Conservation (phyloP, 495 filamentous ascomycete species). For the Immersiella caudata region DNA sequence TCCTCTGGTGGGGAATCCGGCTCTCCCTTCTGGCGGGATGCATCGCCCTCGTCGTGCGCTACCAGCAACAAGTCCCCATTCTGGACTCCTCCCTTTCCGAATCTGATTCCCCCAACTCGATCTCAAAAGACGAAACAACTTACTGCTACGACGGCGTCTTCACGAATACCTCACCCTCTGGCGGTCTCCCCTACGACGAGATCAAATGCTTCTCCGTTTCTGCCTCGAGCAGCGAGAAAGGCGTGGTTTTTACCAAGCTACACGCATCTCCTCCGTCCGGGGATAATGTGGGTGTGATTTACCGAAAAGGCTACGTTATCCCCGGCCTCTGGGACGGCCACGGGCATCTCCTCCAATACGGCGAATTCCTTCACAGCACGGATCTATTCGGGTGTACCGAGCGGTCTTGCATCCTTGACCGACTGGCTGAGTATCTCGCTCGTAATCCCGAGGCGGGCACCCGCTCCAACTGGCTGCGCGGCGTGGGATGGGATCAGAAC, state of each 20-base stretch:
- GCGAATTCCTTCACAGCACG: conserved; percentile 64
- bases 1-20: conserved; percentile 26
- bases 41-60: conserved; percentile 25
- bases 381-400: conserved; percentile 59
- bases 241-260: background rate
- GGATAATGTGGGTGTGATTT: background rate
- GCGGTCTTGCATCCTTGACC: conserved; percentile 50
- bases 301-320: conserved; percentile 48
- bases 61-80: conserved; percentile 5
- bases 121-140: conserved; percentile 21
- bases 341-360: conserved; percentile 64
- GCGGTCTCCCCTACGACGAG: background rate
- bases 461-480: conserved; percentile 58
- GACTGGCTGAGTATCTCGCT: conserved; percentile 51
- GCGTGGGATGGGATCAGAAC: conserved; percentile 68
- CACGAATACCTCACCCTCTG: conserved; percentile 32
- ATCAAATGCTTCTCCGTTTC: background rate
- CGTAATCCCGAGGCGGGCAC: conserved; percentile 45
- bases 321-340: conserved; percentile 70
- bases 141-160: conserved; percentile 47
- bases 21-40: conserved; percentile 29
- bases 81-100: background rate
- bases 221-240: background rate
- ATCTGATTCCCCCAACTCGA: background rate
- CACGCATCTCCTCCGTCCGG: background rate